Evolutionary conservation across 768 basidiomycete genomes (phyloP), one percentile per base, ranked within the genome.

Genomic region (Leccinum imitatum): DNA sequence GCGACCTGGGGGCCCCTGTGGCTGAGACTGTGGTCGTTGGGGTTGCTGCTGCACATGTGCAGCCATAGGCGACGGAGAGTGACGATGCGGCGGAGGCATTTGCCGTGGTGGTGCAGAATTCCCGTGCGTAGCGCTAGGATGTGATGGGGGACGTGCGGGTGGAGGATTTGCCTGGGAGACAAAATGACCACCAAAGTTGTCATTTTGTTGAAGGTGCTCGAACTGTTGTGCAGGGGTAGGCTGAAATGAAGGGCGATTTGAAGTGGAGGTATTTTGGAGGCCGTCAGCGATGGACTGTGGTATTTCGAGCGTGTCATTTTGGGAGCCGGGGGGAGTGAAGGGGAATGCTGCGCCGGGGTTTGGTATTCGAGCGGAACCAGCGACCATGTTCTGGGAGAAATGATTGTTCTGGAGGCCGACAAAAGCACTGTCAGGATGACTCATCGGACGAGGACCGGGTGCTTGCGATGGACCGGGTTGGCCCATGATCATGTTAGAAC

Each of bases 141-240:
- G 79, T 50, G 80, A 80, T 51, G 82, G 77, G 13, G 82, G 79
- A 63, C 78, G 78, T 37, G 78, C 66, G 57, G 71, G 78, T 9
- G 72, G 78, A 67, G 70, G 75, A 69, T 68, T 80, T 70, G 60
- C 73, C 70, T 78, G 78, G 6, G 70, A 57, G 31, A 71, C 71
- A 54, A 78, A 80, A 63, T 74, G 71, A 57, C 65, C 31, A 35
- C 62, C 50, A 58, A 74, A 80, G 37, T 59, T 67, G 51, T 77
- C 74, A 56, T 61, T 63, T 63, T 77, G 74, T 60, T 78, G 80
- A 78, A 86, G 84, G 66, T 84, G 79, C 57, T 83, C 83, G 61
- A 82, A 80, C 57, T 84, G 82, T 67, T 90, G 87, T 3, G 86
- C 85, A 2, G 88, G 86, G 0, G 87, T 88, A 13, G 79, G 68